Evolutionary conservation across 1,139 yeast species (phyloP), one percentile per base, ranked within the genome.

Genomic region (Saccharomycopsis hybrid): DNA sequence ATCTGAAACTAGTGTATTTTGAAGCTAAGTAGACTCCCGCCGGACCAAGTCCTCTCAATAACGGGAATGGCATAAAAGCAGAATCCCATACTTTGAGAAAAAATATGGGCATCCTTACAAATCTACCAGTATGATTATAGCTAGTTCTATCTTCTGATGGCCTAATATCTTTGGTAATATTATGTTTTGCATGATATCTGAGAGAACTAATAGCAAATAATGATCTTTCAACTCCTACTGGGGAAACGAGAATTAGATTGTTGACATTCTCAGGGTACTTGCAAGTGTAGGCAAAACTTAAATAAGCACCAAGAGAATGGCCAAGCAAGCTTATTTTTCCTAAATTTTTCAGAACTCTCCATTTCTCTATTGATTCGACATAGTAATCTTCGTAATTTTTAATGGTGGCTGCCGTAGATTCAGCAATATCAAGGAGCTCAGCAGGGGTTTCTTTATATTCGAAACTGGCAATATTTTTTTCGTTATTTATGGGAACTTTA

Each of bases 301-400:
- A 67, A 60, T 89, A 89, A 0, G 96, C 97, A 24, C 98, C 98
- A 60, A 89, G 79, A 0, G 97, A 89, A 65, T 92, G 98, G 1
- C 96, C 97, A 54, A 92, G 74, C 28, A 92, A 65, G 31, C 85
- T 80, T 59, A 92, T 82, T 55, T 76, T 76, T 3, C 73, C 70
- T 41, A 85, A 65, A 0, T 73, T 70, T 43, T 85, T 73, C 33
- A 68, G 70, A 40, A 63, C 62, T 56, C 97, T 73, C 98, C 98
- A 92, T 55, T 70, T 71, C 62, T 92, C 97, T 11, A 92, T 64
- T 1, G 90, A 72, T 58, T 87, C 95, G 36, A 84, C 71, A 58
- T 88, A 90, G 73, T 87, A 82, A 55, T 78, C 73, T 62, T 88
- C 96, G 11, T 83, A 78, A 55, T 74, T 73, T 24, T 63, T 56